phyloP scores from a whole-genome alignment of 2,329 filamentous ascomycete genomes.

The Verruconis gallopava region DNA sequence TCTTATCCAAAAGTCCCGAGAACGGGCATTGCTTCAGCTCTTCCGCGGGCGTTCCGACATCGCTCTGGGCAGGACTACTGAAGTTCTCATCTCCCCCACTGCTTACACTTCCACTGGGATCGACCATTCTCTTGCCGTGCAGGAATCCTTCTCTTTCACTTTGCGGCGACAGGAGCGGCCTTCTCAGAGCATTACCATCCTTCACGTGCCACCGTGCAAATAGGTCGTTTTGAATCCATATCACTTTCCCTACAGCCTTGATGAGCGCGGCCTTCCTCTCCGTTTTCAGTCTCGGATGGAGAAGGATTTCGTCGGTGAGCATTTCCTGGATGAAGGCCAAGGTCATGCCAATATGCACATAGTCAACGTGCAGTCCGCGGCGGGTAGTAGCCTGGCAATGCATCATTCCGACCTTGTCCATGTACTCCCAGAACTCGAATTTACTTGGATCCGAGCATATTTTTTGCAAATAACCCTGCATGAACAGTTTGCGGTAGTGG shows the following conservation, averaged over 20 bases:
- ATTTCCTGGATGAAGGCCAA: constrained; percentile 68
- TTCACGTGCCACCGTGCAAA: constrained; percentile 72
- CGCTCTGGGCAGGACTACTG: constrained; percentile 1
- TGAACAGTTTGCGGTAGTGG: constrained; percentile 58
- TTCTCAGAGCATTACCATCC: constrained; percentile 47
- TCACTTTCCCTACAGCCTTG: constrained; percentile 65
- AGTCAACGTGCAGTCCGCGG: constrained; percentile 64
- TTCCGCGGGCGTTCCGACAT: not conserved
- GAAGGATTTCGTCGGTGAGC: constrained; percentile 62
- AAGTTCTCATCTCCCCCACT: constrained; percentile 2
- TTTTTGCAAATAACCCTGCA: constrained; percentile 60
- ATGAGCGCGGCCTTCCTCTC: constrained; percentile 59
- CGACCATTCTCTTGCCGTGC: constrained; percentile 22
- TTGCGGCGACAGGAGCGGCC: constrained; percentile 26
- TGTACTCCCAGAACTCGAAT: constrained; percentile 71
- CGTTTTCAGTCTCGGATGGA: constrained; percentile 52
- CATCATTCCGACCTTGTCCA: constrained; percentile 77
- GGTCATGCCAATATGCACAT: constrained; percentile 61
- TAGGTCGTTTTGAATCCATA: constrained; percentile 81
- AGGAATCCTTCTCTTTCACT: constrained; percentile 25
- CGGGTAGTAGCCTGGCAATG: constrained; percentile 62
- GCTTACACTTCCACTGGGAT: not conserved
- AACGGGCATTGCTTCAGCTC: constrained; percentile 3
- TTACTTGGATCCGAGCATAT: constrained; percentile 62
- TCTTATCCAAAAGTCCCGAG: not conserved